Base-by-base conservation (phyloP, 1,284 basidiomycete genomes). In the Apiotrichum sp. region DNA sequence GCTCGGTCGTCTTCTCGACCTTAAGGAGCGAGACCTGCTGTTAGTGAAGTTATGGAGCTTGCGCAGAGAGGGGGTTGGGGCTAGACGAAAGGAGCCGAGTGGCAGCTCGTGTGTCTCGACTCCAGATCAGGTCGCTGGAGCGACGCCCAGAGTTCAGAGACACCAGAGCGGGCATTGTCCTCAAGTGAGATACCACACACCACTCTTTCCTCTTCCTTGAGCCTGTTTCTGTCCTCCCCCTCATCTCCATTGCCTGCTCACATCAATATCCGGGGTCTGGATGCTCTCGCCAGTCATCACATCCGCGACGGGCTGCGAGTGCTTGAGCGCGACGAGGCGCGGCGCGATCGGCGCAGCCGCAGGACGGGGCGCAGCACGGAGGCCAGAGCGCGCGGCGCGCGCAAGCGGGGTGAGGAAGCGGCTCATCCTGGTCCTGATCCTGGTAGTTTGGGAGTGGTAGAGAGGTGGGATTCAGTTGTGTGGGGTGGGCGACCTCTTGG, bases 1-100 rank as follows among this genome's bases (percentile, higher is more conserved):
- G 75, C 7, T 75, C 77, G 34, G 69, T 38, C 14, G 80, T 84
- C 61, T 74, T 75, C 13, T 74, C 74, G 48, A 89, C 69, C 58
- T 83, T 73, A 39, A 85, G 72, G 31, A 74, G 66, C 2, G 79
- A 78, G 41, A 79, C 71, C 83, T 85, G 65, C 16, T n/a, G 47
- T 47, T 33, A 46, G 47, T 22, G 22, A 22, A 22, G 22, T 22
- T 22, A 22, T 22, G 22, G 22, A 22, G 22, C 22, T 22, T 22
- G 22, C 22, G 22, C 22, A 22, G 22, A 22, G 22, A 22, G 22
- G 22, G 22, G 22, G 22, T 22, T 22, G 22, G 22, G 22, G 22
- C 22, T 22, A 22, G 22, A 22, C 22, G 22, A 22, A 22, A 22
- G 22, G 22, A 22, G 22, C 22, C 22, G 22, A 22, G 22, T 22